phyloP scores from a whole-genome alignment of 805 yeast species.

The Priceomyces haplophilus region DNA sequence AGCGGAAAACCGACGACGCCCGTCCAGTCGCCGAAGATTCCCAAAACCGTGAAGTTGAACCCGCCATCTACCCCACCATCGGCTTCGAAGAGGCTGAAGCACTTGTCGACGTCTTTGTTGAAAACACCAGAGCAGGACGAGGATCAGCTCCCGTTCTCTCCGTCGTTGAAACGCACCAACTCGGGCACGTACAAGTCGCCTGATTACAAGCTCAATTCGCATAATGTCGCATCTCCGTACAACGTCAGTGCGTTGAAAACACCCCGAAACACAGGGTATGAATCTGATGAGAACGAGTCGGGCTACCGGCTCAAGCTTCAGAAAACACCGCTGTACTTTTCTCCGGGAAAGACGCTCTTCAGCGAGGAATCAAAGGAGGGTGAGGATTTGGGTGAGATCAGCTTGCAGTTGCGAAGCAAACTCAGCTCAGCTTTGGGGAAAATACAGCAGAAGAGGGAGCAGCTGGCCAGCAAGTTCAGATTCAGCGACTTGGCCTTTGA shows the following conservation, averaged over 20 bases:
- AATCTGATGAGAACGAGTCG: slow-evolving; percentile 24
- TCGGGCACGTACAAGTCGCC: slow-evolving; percentile 33
- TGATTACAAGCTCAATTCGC: slow-evolving; percentile 25
- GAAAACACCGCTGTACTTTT: slow-evolving; percentile 40
- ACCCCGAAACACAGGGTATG: slow-evolving; percentile 30
- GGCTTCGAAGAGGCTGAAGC: slow-evolving; percentile 14
- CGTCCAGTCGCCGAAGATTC: slow-evolving; percentile 30
- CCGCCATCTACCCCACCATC: slow-evolving; percentile 31
- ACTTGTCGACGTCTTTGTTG: slow-evolving; percentile 28
- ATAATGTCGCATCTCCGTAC: slow-evolving; percentile 29
- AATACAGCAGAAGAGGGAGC: slow-evolving; percentile 26
- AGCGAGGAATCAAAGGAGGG: slow-evolving; percentile 21
- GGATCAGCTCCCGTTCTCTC: slow-evolving; percentile 34
- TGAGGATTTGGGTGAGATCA: slow-evolving; percentile 38
- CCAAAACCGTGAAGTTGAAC: slow-evolving; percentile 16
- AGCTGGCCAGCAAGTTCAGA: slow-evolving; percentile 19
- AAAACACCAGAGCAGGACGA: slow-evolving; percentile 35
- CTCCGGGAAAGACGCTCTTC: slow-evolving; percentile 37
- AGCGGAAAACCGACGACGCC: slow-evolving; percentile 35
- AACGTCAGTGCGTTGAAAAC: slow-evolving; percentile 27
- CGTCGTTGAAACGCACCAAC: slow-evolving; percentile 35
- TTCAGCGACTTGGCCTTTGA: slow-evolving; percentile 31
- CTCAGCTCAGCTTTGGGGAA: slow-evolving; percentile 41
- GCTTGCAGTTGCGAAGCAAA: slow-evolving; percentile 34
- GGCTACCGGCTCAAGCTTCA: slow-evolving; percentile 25